Base-by-base conservation (phyloP, 768 basidiomycete species). In the Trametopsis cervina region DNA sequence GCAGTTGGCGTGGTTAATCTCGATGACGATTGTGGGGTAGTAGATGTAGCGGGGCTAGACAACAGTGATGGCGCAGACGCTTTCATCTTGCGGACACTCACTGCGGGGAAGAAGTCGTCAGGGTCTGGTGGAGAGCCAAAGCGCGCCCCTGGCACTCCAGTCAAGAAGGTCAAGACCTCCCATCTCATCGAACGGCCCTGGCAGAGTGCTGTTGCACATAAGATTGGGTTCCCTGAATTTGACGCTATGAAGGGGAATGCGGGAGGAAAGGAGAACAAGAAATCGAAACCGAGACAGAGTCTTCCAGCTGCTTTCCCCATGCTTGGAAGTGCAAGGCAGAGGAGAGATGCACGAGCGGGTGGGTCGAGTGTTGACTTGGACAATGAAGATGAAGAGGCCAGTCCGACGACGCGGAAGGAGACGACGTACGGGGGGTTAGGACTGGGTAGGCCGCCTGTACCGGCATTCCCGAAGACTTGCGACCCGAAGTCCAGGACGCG, bases 181-280 rank as follows among this genome's bases (percentile, higher is more conserved):
- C 71, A 77, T 58, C 66, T 83, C 50, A 33, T 60, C 29, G 57
- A 78, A 42, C 71, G 86, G 9, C 85, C 83, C 3, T 89, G 86
- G 86, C 86, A 88, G 62, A 89, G 87, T 58, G 86, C 86, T 3
- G 76, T 89, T 17, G 75, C 86, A 12, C 64, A 73, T 54, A 87
- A 84, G 62, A 78, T 87, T 41, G 80, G 78, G 27, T 77, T 76
- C 59, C 66, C 64, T 25, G 72, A 66, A 15, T 60, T 66, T 11
- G 68, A 69, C 9, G 68, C 65, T 18, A 65, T 58, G n/a, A 57
- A 18, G 21, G 29, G 7, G 7, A 15, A 15, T 7, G 22, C 50
- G 26, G 64, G 67, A 20, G 66, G 65, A 54, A 58, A 52, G 4
- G 57, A 51, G 1, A 60, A 59, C 24, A 68, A 62, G 26, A 76